Conservation (phyloP, 345 rosid species). For the Brassica cretica region DNA sequence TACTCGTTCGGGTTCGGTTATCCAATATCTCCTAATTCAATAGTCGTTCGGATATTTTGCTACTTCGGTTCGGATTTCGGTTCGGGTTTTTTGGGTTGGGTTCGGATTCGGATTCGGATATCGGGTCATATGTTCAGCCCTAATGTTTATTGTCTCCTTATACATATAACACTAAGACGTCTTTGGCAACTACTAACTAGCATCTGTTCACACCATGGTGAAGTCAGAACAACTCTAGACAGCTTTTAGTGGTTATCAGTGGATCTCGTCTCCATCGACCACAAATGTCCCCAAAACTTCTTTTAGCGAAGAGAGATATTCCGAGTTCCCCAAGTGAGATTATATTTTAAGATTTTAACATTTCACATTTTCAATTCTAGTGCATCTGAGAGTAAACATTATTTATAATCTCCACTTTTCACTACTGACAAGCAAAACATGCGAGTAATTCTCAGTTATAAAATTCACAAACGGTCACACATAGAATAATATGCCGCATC, state of each 20-base stretch:
- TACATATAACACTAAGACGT: neutral
- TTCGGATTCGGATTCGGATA: too few species aligned
- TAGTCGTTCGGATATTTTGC: too few species aligned
- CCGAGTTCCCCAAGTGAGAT: neutral
- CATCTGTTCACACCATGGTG: neutral
- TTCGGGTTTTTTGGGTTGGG: too few species aligned
- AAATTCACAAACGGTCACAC: neutral
- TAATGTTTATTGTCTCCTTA: neutral
- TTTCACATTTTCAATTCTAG: neutral
- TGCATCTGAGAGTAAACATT: neutral
- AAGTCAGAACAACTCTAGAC: neutral
- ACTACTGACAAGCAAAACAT: neutral
- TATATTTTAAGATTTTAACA: neutral
- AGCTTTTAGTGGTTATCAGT: neutral
- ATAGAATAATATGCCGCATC: neutral
- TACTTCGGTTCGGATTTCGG: too few species aligned
- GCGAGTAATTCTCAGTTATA: neutral
- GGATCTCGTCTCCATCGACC: neutral
- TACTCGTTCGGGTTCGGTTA: too few species aligned
- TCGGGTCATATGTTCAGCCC: too few species aligned
- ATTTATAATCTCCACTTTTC: neutral
- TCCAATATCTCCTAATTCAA: too few species aligned
- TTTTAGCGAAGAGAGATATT: neutral
- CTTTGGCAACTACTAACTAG: neutral
- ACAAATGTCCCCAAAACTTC: neutral